Evolutionary conservation across 2,329 filamentous ascomycete species (phyloP).

Genomic region (Daldinia sp.): DNA sequence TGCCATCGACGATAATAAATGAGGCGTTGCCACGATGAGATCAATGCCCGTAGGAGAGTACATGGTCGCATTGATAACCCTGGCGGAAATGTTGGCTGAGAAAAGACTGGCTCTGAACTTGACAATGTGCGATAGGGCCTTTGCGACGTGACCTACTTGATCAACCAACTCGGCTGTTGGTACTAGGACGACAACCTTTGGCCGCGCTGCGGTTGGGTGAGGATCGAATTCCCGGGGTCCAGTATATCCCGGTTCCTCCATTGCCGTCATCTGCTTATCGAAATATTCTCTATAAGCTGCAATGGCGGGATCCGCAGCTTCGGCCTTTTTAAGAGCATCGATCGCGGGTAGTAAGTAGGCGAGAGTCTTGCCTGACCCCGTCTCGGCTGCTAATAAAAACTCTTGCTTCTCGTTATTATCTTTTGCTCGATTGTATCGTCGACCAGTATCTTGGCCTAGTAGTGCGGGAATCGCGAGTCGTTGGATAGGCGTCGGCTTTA

Average conservation of each 20-base stretch:
- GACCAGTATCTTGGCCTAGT: slow-evolving; percentile 63
- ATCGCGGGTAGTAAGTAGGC: slow-evolving; percentile 88
- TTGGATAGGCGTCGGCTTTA: slow-evolving; percentile 89
- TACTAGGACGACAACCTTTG: slow-evolving; percentile 84
- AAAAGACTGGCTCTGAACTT: slow-evolving; percentile 89
- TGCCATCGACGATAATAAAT: slow-evolving; percentile 86
- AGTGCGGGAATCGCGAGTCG: slow-evolving; percentile 86
- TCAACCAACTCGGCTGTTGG: slow-evolving; percentile 91
- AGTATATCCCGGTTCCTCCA: slow-evolving; percentile 61
- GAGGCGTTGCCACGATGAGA: slow-evolving; percentile 85
- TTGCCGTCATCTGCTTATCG: slow-evolving; percentile 64
- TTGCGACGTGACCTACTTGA: slow-evolving; percentile 84
- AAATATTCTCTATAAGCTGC: slow-evolving; percentile 64
- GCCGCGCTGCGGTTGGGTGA: slow-evolving; percentile 78
- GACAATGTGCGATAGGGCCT: slow-evolving; percentile 80
- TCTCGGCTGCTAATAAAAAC: slow-evolving; percentile 93
- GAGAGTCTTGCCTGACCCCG: slow-evolving; percentile 94
- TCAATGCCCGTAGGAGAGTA: slow-evolving; percentile 86
- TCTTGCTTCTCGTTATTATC: slow-evolving; percentile 51
- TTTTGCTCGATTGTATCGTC: slow-evolving; percentile 46
- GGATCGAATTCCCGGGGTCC: slow-evolving; percentile 73
- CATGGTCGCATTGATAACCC: slow-evolving; percentile 83
- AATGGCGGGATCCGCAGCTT: slow-evolving; percentile 66
- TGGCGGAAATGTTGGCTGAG: slow-evolving; percentile 77
- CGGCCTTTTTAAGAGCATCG: slow-evolving; percentile 82